phyloP scores from a whole-genome alignment of 2,329 filamentous ascomycete species.

The Sporothrix schenckii region DNA sequence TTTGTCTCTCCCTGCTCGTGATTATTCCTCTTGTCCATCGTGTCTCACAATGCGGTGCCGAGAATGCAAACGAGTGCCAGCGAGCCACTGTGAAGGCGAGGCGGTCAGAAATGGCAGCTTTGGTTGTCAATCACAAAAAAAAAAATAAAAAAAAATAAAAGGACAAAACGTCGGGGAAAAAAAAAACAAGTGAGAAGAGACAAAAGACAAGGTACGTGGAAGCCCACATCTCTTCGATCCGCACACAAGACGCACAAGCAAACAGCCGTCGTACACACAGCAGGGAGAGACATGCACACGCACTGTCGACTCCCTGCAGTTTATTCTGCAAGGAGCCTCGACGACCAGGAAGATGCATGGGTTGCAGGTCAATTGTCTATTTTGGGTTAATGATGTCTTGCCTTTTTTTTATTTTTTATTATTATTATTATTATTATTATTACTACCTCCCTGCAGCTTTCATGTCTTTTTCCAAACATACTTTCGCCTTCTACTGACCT shows the following conservation, averaged over 20 bases:
- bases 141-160: no score
- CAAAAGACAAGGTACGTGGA: not conserved
- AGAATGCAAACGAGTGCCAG: conserved; percentile 16
- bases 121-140: not conserved
- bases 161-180: not conserved
- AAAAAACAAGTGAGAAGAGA: not conserved
- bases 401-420: not conserved
- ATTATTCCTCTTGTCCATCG: not conserved
- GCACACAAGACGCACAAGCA: not conserved
- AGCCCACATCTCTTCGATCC: not conserved
- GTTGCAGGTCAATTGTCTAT: conserved; percentile 2
- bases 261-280: conserved; percentile 3
- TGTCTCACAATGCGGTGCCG: conserved; percentile 12
- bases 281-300: conserved; percentile 9
- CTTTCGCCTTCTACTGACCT: not conserved
- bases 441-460: not conserved
- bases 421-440: not conserved
- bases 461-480: not conserved
- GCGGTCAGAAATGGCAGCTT: conserved; percentile 1
- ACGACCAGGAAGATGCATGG: conserved; percentile 14
- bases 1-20: not conserved
- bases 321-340: conserved; percentile 21
- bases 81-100: not conserved
- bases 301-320: not conserved
- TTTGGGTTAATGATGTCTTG: conserved; percentile 21